Evolutionary conservation across 805 yeast species (phyloP), one percentile per base, ranked within the genome.

Genomic region (Starmerella bombi): DNA sequence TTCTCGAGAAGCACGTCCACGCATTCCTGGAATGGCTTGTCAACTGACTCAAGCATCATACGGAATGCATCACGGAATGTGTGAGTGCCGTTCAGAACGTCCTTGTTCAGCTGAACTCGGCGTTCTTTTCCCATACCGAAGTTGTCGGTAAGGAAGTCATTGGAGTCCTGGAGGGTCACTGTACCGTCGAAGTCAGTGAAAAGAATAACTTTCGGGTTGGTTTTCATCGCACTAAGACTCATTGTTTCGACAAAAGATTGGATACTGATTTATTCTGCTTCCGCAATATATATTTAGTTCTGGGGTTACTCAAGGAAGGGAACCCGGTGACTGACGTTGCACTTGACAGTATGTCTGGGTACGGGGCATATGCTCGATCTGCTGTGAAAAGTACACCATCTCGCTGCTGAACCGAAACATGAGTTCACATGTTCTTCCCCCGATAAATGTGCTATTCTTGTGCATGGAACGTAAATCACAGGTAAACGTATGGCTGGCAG

Each of bases 101-200:
- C 71, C 44, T 77, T 76, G 61, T 82, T 83, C 45, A 88, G 66
- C 23, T 63, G 74, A 42, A 67, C 62, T 51, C 98, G 72, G 48
- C 69, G 68, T 21, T 67, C 74, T 36, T 65, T 63, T 3, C 97
- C 97, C 59, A 84, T 80, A 3, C 99, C 99, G 18, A 80, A 65
- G 52, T 73, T 74, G 59, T 91, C 97, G 7, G 96, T 86, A 48
- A 91, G 65, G 59, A 69, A 80, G 60, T 91, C 97, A 59, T 91
- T 91, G 44, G 94, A 81, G 60, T 91, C 99, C 56, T 88, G 93
- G 44, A 81, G 65, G 10, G 98, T 91, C 49, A 91, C 91, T 2
- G 98, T 91, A 22, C 99, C 99, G 59, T 91, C 99, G 75, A 93
- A 91, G 60, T 91, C 99, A 32, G 96, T 81, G 67, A 91, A 91